Conservation (phyloP, 164 flowering plant species). For the Liriodendron chinense region DNA sequence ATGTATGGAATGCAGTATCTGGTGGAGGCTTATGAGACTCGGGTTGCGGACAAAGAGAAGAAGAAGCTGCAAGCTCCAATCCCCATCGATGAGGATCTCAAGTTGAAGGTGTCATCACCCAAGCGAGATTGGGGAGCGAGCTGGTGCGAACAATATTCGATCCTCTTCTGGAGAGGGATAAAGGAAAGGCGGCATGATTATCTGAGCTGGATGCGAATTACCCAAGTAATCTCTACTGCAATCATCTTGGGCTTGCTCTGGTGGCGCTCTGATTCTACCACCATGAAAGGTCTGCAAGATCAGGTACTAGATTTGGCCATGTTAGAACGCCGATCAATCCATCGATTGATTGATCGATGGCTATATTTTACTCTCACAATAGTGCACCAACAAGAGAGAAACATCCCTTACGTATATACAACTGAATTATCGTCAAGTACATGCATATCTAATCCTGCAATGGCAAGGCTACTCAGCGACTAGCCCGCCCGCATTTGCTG, state of each 20-base stretch:
- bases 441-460: too few relatives aligned
- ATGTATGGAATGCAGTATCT: constrained; percentile 55
- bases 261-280: constrained; percentile 81
- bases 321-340: too few relatives aligned
- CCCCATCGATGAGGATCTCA: constrained; percentile 69
- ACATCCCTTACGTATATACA: too few relatives aligned
- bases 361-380: too few relatives aligned
- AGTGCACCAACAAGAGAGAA: too few relatives aligned
- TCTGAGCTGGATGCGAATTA: constrained; percentile 71
- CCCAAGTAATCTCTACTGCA: constrained; percentile 75
- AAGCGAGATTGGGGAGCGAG: constrained; percentile 92
- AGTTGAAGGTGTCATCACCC: constrained; percentile 40
- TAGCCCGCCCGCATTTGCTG: too few relatives aligned
- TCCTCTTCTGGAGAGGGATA: constrained; percentile 69
- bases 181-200: constrained; percentile 81
- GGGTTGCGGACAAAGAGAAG: constrained; percentile 73
- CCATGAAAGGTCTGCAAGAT: constrained; percentile 61
- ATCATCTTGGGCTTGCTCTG: constrained; percentile 74
- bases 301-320: constrained; percentile 47
- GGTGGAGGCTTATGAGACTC: constrained; percentile 88
- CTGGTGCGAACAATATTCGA: constrained; percentile 75
- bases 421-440: too few relatives aligned
- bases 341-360: too few relatives aligned
- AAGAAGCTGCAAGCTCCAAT: constrained; percentile 55
- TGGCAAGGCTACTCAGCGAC: too few relatives aligned